Evolutionary conservation across 177 flowering plant genomes (phyloP).

Genomic region (Tripterygium wilfordii): DNA sequence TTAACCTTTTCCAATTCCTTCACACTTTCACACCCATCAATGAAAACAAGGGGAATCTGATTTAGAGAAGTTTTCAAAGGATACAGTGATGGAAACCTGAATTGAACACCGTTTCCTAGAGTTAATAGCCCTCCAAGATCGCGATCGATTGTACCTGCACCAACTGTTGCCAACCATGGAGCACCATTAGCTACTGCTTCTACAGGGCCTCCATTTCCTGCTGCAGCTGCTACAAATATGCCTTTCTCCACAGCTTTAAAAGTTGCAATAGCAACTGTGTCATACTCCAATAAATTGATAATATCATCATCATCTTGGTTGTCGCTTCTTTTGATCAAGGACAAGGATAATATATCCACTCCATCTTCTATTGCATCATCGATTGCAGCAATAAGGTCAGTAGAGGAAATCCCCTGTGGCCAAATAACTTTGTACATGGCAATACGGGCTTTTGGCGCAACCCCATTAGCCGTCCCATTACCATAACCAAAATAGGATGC

Average conservation of each 20-base stretch:
- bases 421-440: slow-evolving; percentile 52
- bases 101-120: slow-evolving; percentile 30
- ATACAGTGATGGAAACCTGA: slow-evolving; percentile 32
- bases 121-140: slow-evolving; percentile 28
- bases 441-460: slow-evolving; percentile 45
- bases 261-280: slow-evolving; percentile 48
- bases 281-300: slow-evolving; percentile 26
- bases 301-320: slow-evolving; percentile 29
- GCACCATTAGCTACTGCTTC: slow-evolving; percentile 27
- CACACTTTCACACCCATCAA: slow-evolving; percentile 5
- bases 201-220: slow-evolving; percentile 39
- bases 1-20: neutral
- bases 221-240: slow-evolving; percentile 38
- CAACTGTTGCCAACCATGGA: slow-evolving; percentile 57
- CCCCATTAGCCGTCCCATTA: slow-evolving; percentile 41
- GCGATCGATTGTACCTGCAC: slow-evolving; percentile 44
- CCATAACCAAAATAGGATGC: slow-evolving; percentile 49
- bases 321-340: too few species aligned
- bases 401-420: slow-evolving; percentile 19
- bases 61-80: slow-evolving; percentile 24
- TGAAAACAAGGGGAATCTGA: slow-evolving; percentile 25
- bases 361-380: slow-evolving; percentile 58
- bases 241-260: slow-evolving; percentile 54
- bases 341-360: slow-evolving; percentile 56
- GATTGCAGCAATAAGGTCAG: slow-evolving; percentile 53